phyloP scores from a whole-genome alignment of 768 basidiomycete species.

The Suillus fuscotomentosus region DNA sequence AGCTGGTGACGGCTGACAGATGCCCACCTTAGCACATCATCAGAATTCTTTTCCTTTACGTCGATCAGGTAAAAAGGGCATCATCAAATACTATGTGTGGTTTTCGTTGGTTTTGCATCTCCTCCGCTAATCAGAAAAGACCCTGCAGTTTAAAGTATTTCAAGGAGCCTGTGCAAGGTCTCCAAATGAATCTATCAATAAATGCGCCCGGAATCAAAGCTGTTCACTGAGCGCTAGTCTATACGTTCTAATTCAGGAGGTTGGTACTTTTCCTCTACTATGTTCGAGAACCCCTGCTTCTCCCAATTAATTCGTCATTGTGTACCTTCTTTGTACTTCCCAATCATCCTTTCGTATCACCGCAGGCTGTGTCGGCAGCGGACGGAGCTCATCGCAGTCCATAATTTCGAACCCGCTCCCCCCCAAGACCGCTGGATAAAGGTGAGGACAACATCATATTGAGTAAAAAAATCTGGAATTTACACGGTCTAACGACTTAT shows the following conservation, averaged over 20 bases:
- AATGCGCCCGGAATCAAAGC: not conserved
- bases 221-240: not conserved
- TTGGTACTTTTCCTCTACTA: not conserved
- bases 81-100: not conserved
- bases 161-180: not conserved
- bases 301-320: not conserved
- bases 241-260: not conserved
- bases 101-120: not conserved
- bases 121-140: not conserved
- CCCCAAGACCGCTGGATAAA: slow-evolving; percentile 46
- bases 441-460: not conserved
- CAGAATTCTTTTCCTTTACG: not conserved
- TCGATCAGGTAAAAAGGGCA: not conserved
- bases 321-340: slow-evolving; percentile 3
- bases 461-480: not conserved
- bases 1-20: not conserved
- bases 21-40: slow-evolving; percentile 20
- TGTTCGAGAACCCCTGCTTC: not conserved
- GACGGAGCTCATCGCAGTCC: slow-evolving; percentile 42
- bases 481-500: slow-evolving; percentile 27
- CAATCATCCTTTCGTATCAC: not conserved
- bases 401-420: slow-evolving; percentile 47
- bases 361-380: not conserved
- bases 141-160: not conserved
- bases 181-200: not conserved